Evolutionary conservation across 1,284 basidiomycete genomes (phyloP), one percentile per base, ranked within the genome.

Genomic region (Sporisorium scitamineum): DNA sequence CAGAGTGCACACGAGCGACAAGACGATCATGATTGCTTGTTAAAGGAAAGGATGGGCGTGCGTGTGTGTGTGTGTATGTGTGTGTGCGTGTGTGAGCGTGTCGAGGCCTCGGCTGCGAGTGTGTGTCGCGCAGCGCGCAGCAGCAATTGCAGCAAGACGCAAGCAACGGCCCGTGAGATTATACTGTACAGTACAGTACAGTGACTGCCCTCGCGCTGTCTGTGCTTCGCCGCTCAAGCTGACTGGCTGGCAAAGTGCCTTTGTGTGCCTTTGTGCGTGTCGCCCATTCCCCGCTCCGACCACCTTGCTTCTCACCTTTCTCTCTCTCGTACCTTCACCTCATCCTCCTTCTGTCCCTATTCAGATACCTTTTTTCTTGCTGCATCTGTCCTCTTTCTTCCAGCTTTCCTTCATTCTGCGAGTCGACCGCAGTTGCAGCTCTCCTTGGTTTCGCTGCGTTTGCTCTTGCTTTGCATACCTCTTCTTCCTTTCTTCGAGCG

Each of bases 261-360:
- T 44, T 29, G 32, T 56, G 50, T 52, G n/a, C n/a, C 10, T 11
- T 44, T 29, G 32, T 56, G n/a, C n/a, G n/a, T n/a, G 37, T 27
- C 37, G 24, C 32, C 26, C 58, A 45, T 32, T 52, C 29, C 48
- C 53, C 48, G 29, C 60, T 22, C 48, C 32, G 34, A 52, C 51
- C 44, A 45, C 31, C 44, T 59, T 48, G 22, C 48, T 26, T 26
- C 16, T 24, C 18, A 11, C 16, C 39, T 29, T 41, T 41, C 20
- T 53, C 6, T 41, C 41, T 41, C 44, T 13, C 26, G 29, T n/a
- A 11, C 39, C 41, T 41, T 54, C n/a, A 3, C 22, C 29, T 27
- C 39, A 8, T 31, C 27, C 20, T 54, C 29, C 42, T n/a, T n/a
- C 29, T 57, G 13, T 34, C 44, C 20, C 18, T 37, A n/a, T 10